Base-by-base conservation (phyloP, 2,329 filamentous ascomycete genomes). In the Penicillium carneum region DNA sequence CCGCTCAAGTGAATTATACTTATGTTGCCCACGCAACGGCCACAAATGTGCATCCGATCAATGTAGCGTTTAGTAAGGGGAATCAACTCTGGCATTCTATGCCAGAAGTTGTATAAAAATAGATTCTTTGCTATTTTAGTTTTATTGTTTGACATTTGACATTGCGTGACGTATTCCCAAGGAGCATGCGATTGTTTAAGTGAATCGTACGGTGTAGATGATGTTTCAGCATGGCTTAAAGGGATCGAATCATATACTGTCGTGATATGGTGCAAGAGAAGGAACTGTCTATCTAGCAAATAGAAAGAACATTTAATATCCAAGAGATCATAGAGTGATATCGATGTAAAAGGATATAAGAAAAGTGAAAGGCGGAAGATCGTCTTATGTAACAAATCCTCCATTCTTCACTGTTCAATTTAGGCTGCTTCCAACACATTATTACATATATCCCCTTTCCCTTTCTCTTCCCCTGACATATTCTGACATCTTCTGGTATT, bases 301-400 rank as follows among this genome's bases (percentile, higher is more conserved):
- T n/a, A n/a, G 14, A 45, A 45, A 45, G 42, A 29, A 8, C 14
- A 29, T 4, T 4, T 14, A 36, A 36, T 34, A 12, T 11, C 11
- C 11, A 34, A 34, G 33, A 34, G 3, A 8, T 38, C 11, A 36
- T 14, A 14, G 4, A 36, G 34, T 16, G 34, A 36, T 36, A 12
- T 45, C 16, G 42, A 10, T n/a, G 23, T 10, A n/a, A 26, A 29
- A 29, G 12, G 16, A 31, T 41, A 6, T 31, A 9, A 16, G 20
- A 29, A 26, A 3, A n/a, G 36, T 39, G 16, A 8, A 14, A 18
- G 26, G 45, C 26, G 26, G n/a, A 31, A n/a, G 43, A 16, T 18
- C 46, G 31, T 51, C 49, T 52, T 52, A 52, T 52, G 33, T 52
- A 52, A 52, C 49, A 18, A 33, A 34, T 46, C 36, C n/a, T 42